These are phyloP conservation scores for Recurvomyces mirabilis DNA, from an alignment of 495 filamentous ascomycete genomes.

Conservation along the genomic window DNA sequence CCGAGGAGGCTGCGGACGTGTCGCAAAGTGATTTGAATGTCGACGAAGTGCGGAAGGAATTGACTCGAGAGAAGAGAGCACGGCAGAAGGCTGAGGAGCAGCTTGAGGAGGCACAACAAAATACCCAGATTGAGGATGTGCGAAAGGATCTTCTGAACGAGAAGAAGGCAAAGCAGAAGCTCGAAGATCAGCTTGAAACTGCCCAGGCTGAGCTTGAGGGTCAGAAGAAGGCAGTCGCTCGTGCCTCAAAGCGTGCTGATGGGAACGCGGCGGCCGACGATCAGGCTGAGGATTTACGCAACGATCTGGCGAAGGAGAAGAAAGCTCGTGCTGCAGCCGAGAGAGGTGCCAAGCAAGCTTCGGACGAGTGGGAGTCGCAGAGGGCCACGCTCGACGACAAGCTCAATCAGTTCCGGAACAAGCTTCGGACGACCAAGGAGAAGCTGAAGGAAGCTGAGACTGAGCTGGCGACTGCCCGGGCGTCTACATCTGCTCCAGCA, in stretches of 20 bases:
- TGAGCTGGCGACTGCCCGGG: constrained; percentile 37
- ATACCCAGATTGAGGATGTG: constrained; percentile 33
- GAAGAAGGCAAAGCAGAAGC: constrained; percentile 31
- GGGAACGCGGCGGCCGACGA: constrained; percentile 16
- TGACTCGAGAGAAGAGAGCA: constrained; percentile 39
- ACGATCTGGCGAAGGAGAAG: constrained; percentile 34
- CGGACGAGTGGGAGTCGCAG: constrained; percentile 42
- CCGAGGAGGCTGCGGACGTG: constrained; percentile 15
- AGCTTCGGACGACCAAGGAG: constrained; percentile 54
- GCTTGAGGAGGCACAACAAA: constrained; percentile 17
- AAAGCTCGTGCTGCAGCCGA: constrained; percentile 33
- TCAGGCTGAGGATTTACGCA: constrained; percentile 29
- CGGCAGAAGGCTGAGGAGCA: constrained; percentile 22
- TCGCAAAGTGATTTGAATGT: constrained; percentile 33
- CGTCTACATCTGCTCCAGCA: constrained; percentile 30
- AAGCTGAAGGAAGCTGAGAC: constrained; percentile 51
- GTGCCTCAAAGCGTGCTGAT: constrained; percentile 20
- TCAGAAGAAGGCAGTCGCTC: constrained; percentile 17
- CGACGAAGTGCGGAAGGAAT: constrained; percentile 39
- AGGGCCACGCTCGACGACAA: constrained; percentile 52
- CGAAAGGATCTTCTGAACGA: constrained; percentile 44
- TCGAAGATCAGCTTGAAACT: constrained; percentile 36
- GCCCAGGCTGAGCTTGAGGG: constrained; percentile 29
- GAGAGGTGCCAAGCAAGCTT: constrained; percentile 27
- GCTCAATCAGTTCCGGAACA: constrained; percentile 53